Evolutionary conservation across 345 rosid species (phyloP), one percentile per base, ranked within the genome.

Genomic region (Lepidium didymum): DNA sequence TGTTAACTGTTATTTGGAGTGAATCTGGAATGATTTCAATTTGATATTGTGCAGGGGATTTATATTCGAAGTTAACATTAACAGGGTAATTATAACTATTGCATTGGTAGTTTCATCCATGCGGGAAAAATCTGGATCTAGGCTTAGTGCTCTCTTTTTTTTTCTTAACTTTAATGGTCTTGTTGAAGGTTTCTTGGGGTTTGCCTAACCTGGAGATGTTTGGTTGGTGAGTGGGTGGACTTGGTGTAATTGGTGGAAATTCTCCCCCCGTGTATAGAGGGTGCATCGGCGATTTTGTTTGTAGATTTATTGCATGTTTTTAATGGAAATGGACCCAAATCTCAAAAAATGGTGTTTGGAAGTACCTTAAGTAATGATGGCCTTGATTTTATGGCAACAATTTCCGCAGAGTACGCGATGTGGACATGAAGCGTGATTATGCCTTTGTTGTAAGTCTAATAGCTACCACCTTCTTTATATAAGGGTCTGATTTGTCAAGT

Each of bases 391-490:
- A 85, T 93, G 96, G 89, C 83, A 86, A 83, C 88, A 81, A 71
- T 90, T 93, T 88, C 73, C 94, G 84, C 97, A 93, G 98, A 93
- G 81, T 90, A 66, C 96, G 97, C 54, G 90, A 88, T 80, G 97
- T 92, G 93, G 98, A 92, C 85, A 88, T 92, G 97, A 92, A 92
- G 98, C 96, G 93, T 47, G 97, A 93, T 84, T 93, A 83, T 53
- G 97, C 98, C 72, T 93, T 93, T 83, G 96, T 93, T 83, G 98
- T 93, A 93, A 76, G 83, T 80, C 13, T 47, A 1, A 8, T 43
- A 42, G 7, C 27, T 16, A 15, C 4, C 43, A 0, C 53, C 2
- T 15, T 19, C 19, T n/a, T 47, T 41, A 13, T 21, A 8, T 0
- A 12, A 16, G 51, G 4, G 46, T 43, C 65, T 16, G 7, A 8